Conservation (phyloP, 2,329 filamentous ascomycete species). For the Chrysosporium keratinophilum region DNA sequence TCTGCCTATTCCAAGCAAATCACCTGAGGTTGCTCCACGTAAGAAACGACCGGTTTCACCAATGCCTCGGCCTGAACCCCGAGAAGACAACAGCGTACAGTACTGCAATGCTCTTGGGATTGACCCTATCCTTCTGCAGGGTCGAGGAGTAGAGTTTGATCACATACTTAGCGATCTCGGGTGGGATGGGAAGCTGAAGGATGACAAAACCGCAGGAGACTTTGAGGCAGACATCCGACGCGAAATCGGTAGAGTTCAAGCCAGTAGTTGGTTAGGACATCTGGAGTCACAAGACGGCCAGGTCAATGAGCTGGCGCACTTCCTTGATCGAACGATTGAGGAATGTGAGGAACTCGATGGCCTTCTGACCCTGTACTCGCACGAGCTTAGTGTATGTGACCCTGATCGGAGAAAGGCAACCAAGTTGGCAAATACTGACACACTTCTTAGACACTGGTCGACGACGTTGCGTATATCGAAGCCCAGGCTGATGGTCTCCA, state of each 20-base stretch:
- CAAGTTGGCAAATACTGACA: slow-evolving; percentile 19
- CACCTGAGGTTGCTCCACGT: slow-evolving; percentile 13
- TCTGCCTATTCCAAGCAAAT: slow-evolving; percentile 21
- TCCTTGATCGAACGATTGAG: slow-evolving; percentile 80
- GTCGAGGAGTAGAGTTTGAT: slow-evolving; percentile 68
- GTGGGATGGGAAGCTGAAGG: slow-evolving; percentile 70
- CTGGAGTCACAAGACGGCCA: slow-evolving; percentile 78
- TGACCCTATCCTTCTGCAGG: slow-evolving; percentile 64
- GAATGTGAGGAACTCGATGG: slow-evolving; percentile 97
- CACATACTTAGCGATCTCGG: slow-evolving; percentile 76
- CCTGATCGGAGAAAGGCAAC: too few species aligned
- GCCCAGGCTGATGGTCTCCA: slow-evolving; percentile 94
- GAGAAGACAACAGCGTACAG: slow-evolving; percentile 64
- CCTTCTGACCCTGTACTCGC: slow-evolving; percentile 82
- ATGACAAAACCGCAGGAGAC: slow-evolving; percentile 64
- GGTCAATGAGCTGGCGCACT: slow-evolving; percentile 71
- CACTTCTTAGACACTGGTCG: slow-evolving; percentile 63
- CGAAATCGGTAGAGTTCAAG: slow-evolving; percentile 81
- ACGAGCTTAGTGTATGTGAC: slow-evolving; percentile 70
- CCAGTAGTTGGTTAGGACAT: slow-evolving; percentile 81
- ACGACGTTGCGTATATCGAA: slow-evolving; percentile 95
- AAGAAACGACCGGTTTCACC: slow-evolving; percentile 6
- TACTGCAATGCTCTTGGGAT: slow-evolving; percentile 70
- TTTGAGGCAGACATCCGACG: slow-evolving; percentile 74
- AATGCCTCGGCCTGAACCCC: slow-evolving; percentile 16